A percentile compares a stretch with the other conserved stretches of the same genome.
Evolutionary conservation across 768 basidiomycete genomes (phyloP).

Genomic region (Chalciporus piperatus): DNA sequence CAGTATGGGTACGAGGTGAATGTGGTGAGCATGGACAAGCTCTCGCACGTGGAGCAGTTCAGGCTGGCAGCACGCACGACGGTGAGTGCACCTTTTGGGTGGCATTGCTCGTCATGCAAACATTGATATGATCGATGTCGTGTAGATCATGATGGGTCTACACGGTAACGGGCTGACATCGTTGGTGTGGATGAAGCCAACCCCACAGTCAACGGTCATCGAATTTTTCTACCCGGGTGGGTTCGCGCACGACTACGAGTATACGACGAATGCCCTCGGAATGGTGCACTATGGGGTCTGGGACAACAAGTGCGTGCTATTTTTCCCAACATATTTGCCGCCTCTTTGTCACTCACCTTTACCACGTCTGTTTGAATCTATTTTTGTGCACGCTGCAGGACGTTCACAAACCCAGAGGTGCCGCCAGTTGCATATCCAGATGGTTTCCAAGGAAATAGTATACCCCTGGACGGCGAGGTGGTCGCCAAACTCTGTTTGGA

Average conservation of each 20-base stretch:
- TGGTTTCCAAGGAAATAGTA: conserved; percentile 87
- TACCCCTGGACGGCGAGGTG: conserved; percentile 73
- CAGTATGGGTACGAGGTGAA: conserved; percentile 83
- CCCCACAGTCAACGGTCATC: conserved; percentile 79
- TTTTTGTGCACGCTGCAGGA: conserved; percentile 35
- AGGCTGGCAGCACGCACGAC: conserved; percentile 80
- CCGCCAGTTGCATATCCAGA: conserved; percentile 73
- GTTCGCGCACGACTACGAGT: conserved; percentile 86
- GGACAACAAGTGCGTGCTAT: conserved; percentile 54
- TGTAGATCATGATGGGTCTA: conserved; percentile 91
- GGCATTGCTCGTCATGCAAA: background rate
- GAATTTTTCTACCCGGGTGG: conserved; percentile 88
- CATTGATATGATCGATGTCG: background rate
- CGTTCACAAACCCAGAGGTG: conserved; percentile 70
- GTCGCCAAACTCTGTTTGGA: conserved; percentile 63
- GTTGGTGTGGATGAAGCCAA: conserved; percentile 90
- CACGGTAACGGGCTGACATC: conserved; percentile 91
- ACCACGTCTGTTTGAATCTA: too few relatives aligned
- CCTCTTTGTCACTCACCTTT: background rate
- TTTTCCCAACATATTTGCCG: background rate
- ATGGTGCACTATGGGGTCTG: conserved; percentile 87
- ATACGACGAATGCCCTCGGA: conserved; percentile 75
- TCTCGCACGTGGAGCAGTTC: conserved; percentile 79
- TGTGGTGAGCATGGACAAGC: conserved; percentile 79
- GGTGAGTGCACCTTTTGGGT: conserved; percentile 41